Evolutionary conservation across 371 early-diverging fungal genomes (phyloP).

Genomic region (Rhizopus stolonifer): DNA sequence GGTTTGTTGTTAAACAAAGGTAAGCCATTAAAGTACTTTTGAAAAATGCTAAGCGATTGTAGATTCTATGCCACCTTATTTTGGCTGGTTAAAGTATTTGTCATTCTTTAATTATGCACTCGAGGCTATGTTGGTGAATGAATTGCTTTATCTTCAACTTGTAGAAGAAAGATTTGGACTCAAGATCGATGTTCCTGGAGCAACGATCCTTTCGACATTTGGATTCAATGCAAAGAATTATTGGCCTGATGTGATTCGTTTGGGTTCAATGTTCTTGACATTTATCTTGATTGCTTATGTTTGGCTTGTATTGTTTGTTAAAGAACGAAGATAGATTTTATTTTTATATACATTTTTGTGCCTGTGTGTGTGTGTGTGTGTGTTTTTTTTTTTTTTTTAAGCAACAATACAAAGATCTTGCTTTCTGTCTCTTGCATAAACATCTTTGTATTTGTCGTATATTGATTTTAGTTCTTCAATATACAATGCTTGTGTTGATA

Average conservation of each 20-base stretch:
- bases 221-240: conserved; percentile 85
- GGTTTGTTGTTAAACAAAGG: conserved; percentile 86
- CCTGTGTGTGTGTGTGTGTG: no score
- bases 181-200: conserved; percentile 84
- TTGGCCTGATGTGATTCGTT: conserved; percentile 78
- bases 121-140: conserved; percentile 88
- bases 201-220: conserved; percentile 84
- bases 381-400: not conserved
- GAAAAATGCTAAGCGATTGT: not conserved
- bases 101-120: conserved; percentile 89
- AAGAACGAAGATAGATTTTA: conserved; percentile 68
- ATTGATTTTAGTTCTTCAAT: conserved; percentile 57
- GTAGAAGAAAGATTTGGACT: conserved; percentile 81
- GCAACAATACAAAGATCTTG: conserved; percentile 33
- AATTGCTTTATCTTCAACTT: conserved; percentile 74
- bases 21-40: conserved; percentile 18
- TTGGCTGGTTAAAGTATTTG: conserved; percentile 78
- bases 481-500: conserved; percentile 58
- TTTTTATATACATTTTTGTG: not conserved
- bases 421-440: conserved; percentile 58
- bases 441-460: conserved; percentile 69
- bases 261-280: conserved; percentile 58
- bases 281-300: conserved; percentile 74
- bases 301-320: conserved; percentile 83
- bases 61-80: conserved; percentile 73